These are phyloP conservation scores for Apiospora phragmitis DNA, from an alignment of 2,329 filamentous ascomycete genomes.

Conservation along the genomic window DNA sequence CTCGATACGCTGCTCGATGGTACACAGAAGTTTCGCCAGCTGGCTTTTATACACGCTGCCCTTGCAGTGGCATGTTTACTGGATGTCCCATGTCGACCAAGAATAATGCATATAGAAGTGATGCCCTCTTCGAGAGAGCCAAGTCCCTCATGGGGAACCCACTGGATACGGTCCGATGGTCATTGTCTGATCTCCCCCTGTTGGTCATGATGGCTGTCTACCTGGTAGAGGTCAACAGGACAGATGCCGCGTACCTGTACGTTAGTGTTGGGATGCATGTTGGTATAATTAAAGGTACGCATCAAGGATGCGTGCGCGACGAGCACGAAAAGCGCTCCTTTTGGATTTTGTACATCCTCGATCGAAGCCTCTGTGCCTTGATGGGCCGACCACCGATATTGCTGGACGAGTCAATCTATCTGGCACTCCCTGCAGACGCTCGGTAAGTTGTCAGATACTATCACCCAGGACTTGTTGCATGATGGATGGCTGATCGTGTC, in stretches of 20 bases:
- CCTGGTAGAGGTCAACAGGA: conserved; percentile 48
- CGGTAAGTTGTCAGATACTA: conserved; percentile 35
- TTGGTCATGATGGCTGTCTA: conserved; percentile 50
- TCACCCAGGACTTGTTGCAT: not conserved
- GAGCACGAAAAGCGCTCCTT: conserved; percentile 48
- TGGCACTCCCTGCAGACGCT: conserved; percentile 40
- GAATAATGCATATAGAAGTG: conserved; percentile 37
- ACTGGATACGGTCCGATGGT: conserved; percentile 43
- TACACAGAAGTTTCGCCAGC: conserved; percentile 28
- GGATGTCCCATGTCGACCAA: conserved; percentile 31
- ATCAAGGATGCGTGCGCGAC: conserved; percentile 41
- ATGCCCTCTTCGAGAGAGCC: conserved; percentile 46
- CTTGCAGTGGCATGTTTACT: conserved; percentile 42
- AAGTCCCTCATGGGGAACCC: conserved; percentile 46
- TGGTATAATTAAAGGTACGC: conserved; percentile 49
- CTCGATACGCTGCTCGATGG: conserved; percentile 15
- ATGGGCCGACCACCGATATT: conserved; percentile 50
- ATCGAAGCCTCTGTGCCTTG: conserved; percentile 49
- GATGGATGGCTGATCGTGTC: conserved; percentile 9
- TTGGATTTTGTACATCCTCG: conserved; percentile 54
- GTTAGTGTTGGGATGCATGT: conserved; percentile 49
- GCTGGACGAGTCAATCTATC: conserved; percentile 46
- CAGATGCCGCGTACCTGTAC: conserved; percentile 50
- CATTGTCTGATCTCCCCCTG: conserved; percentile 44
- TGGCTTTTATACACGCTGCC: conserved; percentile 47